Conservation (phyloP, 1,284 basidiomycete genomes). For the Hemileia vastatrix region DNA sequence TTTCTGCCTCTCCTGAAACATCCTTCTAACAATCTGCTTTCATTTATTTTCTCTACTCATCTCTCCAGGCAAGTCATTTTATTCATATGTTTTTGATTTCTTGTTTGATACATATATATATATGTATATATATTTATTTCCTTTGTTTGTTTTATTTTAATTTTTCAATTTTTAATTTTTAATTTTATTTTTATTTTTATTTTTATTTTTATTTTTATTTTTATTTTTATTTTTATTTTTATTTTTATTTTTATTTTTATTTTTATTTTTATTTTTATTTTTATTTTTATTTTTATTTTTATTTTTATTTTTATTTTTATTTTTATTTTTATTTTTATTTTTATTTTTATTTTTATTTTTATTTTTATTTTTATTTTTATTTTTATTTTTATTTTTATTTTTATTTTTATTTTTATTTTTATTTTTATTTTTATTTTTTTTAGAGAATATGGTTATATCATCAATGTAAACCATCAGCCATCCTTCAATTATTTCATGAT, state of each 20-base stretch:
- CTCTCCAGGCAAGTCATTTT: too few species aligned
- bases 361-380: neutral
- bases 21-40: too few species aligned
- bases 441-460: too few species aligned
- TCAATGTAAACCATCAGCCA: too few species aligned
- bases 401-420: neutral
- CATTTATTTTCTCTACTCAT: too few species aligned
- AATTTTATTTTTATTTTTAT: neutral
- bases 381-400: neutral
- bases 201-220: neutral
- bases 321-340: neutral
- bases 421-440: neutral
- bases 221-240: neutral
- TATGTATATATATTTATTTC: neutral
- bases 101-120: too few species aligned
- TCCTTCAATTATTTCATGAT: too few species aligned
- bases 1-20: too few species aligned
- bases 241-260: neutral
- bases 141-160: too few species aligned
- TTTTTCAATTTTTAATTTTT: neutral
- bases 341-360: neutral
- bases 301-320: neutral
- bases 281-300: neutral
- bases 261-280: neutral
- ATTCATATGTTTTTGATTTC: too few species aligned